Base-by-base conservation (phyloP, 306 rosid species). In the Clitoria ternatea region DNA sequence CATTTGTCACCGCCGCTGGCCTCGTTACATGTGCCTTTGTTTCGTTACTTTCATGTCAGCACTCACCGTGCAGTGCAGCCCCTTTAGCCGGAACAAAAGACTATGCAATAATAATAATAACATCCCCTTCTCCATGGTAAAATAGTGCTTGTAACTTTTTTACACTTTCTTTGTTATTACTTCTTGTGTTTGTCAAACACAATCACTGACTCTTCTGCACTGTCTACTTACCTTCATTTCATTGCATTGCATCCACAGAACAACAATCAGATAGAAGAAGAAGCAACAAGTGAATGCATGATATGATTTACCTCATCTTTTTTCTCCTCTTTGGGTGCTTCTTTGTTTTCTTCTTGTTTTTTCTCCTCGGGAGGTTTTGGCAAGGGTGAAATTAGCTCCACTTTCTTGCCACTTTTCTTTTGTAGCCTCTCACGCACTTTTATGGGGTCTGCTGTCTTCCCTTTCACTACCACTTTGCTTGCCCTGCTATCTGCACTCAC, bases 351-450 rank as follows among this genome's bases (percentile, higher is more conserved):
- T 73, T 68, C 81, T 3, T n/a, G n/a, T n/a, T 84, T 74, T 19
- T 79, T 61, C 73, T 82, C 80, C 70, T 79, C 85, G 0, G 79
- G 52, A 1, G 92, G 95, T 32, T 84, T 84, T 1, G 97, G 95
- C 81, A 86, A 79, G 20, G 95, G 95, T 37, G 95, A 88, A 68
- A 88, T 84, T 3, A 88, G 62, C 81, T 85, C 89, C 42, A 88
- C 95, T 78, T 88, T 88, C 37, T 80, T 80, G 6, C 95, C 91
- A 66, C 91, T 88, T 77, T 88, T 88, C 91, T 77, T 86, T 70
- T 85, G 89, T 33, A 88, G 50, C 67, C 95, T 83, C 84, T 82
- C 90, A 27, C 76, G 66, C 24, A 88, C 91, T 76, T 85, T 85
- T 66, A 74, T 69, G 55, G 95, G 95, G 85, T 88, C 89, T 80